A percentile compares a stretch with the other conserved stretches of the same genome.
Conservation (phyloP, 805 yeast genomes). For the Grigorovia humatica region DNA sequence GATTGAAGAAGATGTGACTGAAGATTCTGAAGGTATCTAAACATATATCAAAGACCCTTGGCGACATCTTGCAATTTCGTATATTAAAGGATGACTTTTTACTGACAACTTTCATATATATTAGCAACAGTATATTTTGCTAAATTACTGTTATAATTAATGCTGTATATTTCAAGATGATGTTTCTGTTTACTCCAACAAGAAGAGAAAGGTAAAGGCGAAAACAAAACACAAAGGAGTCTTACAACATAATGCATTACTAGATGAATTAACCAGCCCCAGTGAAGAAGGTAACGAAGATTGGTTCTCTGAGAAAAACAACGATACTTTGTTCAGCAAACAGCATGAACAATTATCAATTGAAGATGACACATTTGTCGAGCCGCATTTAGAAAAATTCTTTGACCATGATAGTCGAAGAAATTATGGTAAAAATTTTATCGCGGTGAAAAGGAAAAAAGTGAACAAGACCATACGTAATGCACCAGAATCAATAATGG, state of each 20-base stretch:
- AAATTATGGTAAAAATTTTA: not conserved
- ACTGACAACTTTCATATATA: not conserved
- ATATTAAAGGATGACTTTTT: not conserved
- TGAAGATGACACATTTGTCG: constrained; percentile 10
- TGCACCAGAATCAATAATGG: not conserved
- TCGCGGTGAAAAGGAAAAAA: not conserved
- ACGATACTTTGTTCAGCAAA: not conserved
- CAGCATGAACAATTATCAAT: not conserved
- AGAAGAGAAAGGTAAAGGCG: not conserved
- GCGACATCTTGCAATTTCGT: not conserved
- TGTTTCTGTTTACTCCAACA: not conserved
- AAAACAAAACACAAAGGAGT: constrained; percentile 10
- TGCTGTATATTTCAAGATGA: not conserved
- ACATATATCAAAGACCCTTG: not conserved
- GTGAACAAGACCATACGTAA: not conserved
- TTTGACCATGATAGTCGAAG: not conserved
- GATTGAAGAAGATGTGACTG: not conserved
- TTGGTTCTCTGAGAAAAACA: not conserved
- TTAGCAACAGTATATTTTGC: no score
- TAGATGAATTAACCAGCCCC: constrained; percentile 14
- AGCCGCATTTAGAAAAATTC: not conserved
- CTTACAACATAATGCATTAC: constrained; percentile 14
- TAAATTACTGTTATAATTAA: not conserved
- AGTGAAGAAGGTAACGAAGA: constrained; percentile 1
- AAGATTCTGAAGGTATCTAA: not conserved